These are phyloP conservation scores for Paramecium sexaurelia DNA, from an alignment of 73 alveolate genomes.

Conservation along the genomic window DNA sequence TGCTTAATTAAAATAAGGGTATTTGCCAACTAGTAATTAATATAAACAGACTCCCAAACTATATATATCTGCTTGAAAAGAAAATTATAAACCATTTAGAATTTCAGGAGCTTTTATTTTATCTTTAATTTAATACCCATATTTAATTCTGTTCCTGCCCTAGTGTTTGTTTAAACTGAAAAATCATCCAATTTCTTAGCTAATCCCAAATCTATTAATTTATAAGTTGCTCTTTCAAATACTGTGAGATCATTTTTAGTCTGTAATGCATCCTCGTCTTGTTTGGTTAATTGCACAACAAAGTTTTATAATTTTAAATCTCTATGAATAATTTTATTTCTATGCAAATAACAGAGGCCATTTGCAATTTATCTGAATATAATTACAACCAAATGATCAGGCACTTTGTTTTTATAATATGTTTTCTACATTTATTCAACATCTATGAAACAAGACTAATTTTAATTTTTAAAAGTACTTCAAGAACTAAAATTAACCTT, in stretches of 20 bases:
- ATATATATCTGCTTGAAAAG: conserved; percentile 39
- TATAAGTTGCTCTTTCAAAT: conserved; percentile 30
- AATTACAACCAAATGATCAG: neutral
- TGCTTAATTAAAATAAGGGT: neutral
- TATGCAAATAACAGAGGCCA: conserved; percentile 27
- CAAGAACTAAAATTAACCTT: neutral
- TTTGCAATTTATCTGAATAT: conserved; percentile 2
- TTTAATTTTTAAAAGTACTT: neutral
- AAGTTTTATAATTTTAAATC: conserved; percentile 49
- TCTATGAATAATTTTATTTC: neutral
- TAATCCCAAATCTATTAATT: conserved; percentile 32
- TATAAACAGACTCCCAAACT: conserved; percentile 38
- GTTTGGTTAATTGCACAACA: neutral
- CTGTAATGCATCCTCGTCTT: neutral
- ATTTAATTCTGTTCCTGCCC: conserved; percentile 53
- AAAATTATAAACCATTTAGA: neutral
- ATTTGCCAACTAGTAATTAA: neutral
- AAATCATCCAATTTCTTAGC: conserved; percentile 1
- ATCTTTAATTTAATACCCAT: neutral
- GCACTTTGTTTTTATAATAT: neutral
- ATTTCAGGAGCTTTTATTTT: conserved; percentile 52
- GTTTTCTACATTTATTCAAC: neutral
- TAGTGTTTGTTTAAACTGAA: neutral
- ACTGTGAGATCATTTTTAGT: neutral
- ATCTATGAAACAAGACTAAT: conserved; percentile 4